phyloP scores from a whole-genome alignment of 441 rosid species.

The Syzygium syzygioides region DNA sequence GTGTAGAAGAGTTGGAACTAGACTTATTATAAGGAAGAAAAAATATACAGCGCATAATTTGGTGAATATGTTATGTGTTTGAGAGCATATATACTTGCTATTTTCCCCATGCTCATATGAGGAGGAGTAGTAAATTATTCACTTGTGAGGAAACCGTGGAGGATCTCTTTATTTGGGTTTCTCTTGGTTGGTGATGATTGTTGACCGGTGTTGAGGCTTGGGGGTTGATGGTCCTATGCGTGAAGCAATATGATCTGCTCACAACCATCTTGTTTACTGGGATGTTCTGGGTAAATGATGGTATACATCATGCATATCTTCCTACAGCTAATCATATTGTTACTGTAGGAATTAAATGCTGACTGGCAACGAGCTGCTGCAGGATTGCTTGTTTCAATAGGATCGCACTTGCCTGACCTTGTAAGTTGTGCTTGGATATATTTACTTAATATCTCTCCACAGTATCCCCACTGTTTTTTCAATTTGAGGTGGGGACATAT shows the following conservation, averaged over 20 bases:
- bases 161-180: neutral
- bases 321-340: neutral
- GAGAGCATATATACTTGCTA: neutral
- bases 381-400: constrained; percentile 84
- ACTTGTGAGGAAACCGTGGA: neutral
- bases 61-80: neutral
- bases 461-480: neutral
- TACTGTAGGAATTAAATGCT: constrained; percentile 65
- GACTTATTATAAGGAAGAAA: neutral
- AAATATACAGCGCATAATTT: neutral
- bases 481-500: neutral
- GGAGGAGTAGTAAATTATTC: neutral
- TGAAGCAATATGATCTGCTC: neutral
- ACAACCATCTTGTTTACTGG: neutral
- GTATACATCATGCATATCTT: neutral
- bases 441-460: neutral
- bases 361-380: constrained; percentile 98
- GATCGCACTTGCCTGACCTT: constrained; percentile 88
- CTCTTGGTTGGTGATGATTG: neutral
- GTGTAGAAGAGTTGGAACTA: neutral
- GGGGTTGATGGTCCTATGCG: neutral
- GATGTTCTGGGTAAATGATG: neutral
- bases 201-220: neutral
- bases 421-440: constrained; percentile 35
- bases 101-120: neutral